Conservation (phyloP, 352 stramenopile genomes). For the Globisporangium nagaii region DNA sequence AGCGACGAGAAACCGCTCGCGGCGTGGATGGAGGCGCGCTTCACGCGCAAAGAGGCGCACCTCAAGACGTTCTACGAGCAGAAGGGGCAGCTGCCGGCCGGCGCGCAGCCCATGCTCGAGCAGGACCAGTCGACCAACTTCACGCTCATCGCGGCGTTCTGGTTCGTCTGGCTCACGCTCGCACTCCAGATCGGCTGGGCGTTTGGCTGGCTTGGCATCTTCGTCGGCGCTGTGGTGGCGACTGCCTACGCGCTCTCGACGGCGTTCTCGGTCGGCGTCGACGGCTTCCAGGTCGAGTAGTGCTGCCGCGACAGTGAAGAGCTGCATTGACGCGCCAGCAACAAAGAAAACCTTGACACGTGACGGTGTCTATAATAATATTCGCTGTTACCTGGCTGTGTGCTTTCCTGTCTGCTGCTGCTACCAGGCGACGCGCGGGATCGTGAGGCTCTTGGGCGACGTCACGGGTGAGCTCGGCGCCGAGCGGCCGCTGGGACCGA, state of each 20-base stretch:
- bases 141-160: constrained; percentile 41
- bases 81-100: constrained; percentile 35
- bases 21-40: constrained; percentile 58
- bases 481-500: constrained; percentile 22
- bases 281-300: constrained; percentile 38
- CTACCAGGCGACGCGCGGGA: constrained; percentile 3
- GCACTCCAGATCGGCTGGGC: constrained; percentile 19
- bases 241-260: constrained; percentile 29
- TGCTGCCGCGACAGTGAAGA: background rate
- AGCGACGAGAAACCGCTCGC: constrained; percentile 38
- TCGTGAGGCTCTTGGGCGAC: constrained; percentile 10
- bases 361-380: background rate
- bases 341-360: background rate
- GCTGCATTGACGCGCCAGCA: background rate
- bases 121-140: constrained; percentile 22
- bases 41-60: constrained; percentile 58
- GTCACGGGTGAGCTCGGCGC: constrained; percentile 29
- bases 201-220: constrained; percentile 22
- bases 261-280: constrained; percentile 34
- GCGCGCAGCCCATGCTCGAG: constrained; percentile 40
- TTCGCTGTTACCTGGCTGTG: background rate
- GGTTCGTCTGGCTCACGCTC: constrained; percentile 33
- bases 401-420: background rate
- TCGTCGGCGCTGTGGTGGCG: constrained; percentile 18
- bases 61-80: constrained; percentile 65